Conservation (phyloP, 768 basidiomycete genomes). For the Paxillus involutus region DNA sequence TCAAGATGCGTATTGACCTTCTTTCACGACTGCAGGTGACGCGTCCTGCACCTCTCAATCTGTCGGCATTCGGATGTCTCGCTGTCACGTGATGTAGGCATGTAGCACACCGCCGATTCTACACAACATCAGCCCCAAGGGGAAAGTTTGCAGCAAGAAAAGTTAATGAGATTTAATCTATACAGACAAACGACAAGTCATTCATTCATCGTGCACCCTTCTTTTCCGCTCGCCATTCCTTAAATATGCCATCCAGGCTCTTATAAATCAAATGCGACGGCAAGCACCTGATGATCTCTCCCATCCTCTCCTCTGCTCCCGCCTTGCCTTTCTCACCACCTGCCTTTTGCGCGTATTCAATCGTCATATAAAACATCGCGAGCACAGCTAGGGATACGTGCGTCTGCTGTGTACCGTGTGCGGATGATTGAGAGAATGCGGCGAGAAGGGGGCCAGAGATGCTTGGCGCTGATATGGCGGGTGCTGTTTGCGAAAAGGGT, state of each 20-base stretch:
- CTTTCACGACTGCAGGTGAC: conserved; percentile 25
- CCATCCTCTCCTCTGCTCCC: conserved; percentile 74
- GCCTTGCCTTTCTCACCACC: conserved; percentile 62
- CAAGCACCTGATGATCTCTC: conserved; percentile 87
- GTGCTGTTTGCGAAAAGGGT: conserved; percentile 62
- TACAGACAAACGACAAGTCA: conserved; percentile 7
- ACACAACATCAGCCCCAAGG: too few relatives aligned
- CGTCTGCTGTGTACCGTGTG: conserved; percentile 87
- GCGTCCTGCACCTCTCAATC: conserved; percentile 23
- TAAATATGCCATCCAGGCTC: conserved; percentile 92
- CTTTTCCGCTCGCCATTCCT: conserved; percentile 86
- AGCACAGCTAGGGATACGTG: conserved; percentile 92
- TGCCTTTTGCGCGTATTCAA: conserved; percentile 79
- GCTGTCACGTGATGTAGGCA: conserved; percentile 23
- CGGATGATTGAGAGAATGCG: conserved; percentile 71
- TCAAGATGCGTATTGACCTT: conserved; percentile 11
- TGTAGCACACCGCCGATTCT: background rate
- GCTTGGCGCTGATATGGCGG: conserved; percentile 59
- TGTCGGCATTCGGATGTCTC: conserved; percentile 11
- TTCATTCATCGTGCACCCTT: conserved; percentile 54
- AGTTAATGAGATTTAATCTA: conserved; percentile 8
- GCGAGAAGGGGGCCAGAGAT: conserved; percentile 70
- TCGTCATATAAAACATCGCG: conserved; percentile 82
- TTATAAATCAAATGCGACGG: conserved; percentile 88
- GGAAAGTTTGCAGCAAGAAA: background rate